Base-by-base conservation (phyloP, 169 alveolate species). In the Plasmodium vivax region DNA sequence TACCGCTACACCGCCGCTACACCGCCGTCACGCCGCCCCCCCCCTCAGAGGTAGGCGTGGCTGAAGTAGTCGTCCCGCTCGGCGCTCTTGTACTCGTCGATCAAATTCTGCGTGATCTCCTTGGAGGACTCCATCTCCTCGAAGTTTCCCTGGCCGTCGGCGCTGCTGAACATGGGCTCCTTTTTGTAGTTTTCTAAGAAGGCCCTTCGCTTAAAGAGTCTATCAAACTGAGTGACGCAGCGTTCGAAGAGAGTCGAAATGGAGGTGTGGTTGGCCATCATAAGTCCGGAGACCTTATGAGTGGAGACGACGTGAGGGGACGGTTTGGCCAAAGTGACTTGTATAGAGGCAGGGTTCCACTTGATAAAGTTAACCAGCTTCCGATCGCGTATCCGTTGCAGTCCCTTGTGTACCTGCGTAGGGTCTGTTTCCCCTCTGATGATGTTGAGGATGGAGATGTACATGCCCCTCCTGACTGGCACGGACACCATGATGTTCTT, bases 271-370 rank as follows among this genome's bases (percentile, higher is more conserved):
- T 99, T 99, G 4, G 99, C 99, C 95, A 99, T 96, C 99, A 99
- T 98, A 75, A 99, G 98, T 10, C 99, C 99, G 36, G 98, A 97
- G n/a, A 99, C 99, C 96, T 99, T 98, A 97, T 98, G 99, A 23
- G 98, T 97, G 14, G 99, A 98, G 32, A 97, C 99, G 43, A 98
- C 98, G 94, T 98, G 99, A 3, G 99, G 99, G 27, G 99, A 98
- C 85, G 99, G 99, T 83, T 99, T 98, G 36, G 99, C 98, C 45
- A 99, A 93, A 3, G 99, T 99, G 27, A 99, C 99, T 85, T 98
- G 99, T 4, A 99, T 98, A 23, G 99, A 98, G 51, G 99, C 99
- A 10, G 99, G 99, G 32, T 99, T 99, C 99, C 99, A 99, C 92
- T 98, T 98, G 47, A 98, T 98, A 92, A 98, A 98, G 47, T 98